A percentile compares a stretch with the other conserved stretches of the same genome.
Evolutionary conservation across 768 basidiomycete species (phyloP).

Genomic region (Mycena rosella): DNA sequence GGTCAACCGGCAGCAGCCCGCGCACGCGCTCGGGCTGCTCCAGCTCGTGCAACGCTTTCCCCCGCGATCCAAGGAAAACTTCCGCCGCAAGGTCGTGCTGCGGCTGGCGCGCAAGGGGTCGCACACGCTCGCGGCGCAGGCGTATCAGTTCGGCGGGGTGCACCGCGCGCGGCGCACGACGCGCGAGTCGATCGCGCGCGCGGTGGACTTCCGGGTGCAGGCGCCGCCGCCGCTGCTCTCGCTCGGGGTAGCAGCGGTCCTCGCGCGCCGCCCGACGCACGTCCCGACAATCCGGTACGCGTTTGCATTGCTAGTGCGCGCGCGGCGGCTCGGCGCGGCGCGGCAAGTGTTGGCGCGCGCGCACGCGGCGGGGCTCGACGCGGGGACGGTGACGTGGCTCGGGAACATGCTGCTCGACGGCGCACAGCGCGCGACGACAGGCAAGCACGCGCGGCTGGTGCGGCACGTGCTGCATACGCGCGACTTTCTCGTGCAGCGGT

Average conservation of each 20-base stretch:
- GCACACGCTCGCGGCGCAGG: constrained; percentile 41
- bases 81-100: constrained; percentile 49
- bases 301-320: constrained; percentile 54
- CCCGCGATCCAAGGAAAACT: constrained; percentile 39
- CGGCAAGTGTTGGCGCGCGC: constrained; percentile 53
- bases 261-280: constrained; percentile 42
- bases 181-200: constrained; percentile 42
- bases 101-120: constrained; percentile 50
- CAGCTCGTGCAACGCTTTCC: constrained; percentile 37
- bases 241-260: constrained; percentile 40
- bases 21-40: constrained; percentile 50
- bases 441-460: constrained; percentile 60
- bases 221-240: constrained; percentile 35
- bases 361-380: constrained; percentile 43
- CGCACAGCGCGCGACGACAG: constrained; percentile 45
- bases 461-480: constrained; percentile 57
- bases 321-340: constrained; percentile 58
- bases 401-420: constrained; percentile 73
- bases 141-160: constrained; percentile 32
- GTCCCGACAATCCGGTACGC: constrained; percentile 48
- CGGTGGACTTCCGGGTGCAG: constrained; percentile 42
- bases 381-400: constrained; percentile 53
- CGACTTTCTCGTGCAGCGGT: constrained; percentile 55
- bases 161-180: constrained; percentile 29
- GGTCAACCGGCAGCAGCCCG: constrained; percentile 55